Evolutionary conservation across 2,329 filamentous ascomycete species (phyloP), one percentile per base, ranked within the genome.

Genomic region (Colletotrichum acutatum): DNA sequence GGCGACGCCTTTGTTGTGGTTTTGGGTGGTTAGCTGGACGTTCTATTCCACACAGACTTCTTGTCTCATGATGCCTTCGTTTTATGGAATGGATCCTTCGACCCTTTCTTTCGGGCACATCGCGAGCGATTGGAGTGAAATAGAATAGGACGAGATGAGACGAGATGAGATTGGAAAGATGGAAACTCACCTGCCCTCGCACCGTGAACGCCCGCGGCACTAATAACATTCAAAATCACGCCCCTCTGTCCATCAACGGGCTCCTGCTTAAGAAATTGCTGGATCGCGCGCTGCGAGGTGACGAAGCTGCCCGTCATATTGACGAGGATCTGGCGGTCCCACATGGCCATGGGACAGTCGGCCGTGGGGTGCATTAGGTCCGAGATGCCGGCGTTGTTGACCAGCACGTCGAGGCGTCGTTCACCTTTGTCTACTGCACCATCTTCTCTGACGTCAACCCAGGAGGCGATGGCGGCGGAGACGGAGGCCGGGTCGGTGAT

Each of bases 381-480:
- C 82, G 89, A 87, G 68, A 91, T 83, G 26, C 86, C 90, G 11
- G 89, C 89, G 73, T 88, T 89, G 80, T 90, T 90, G 76, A 91
- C 79, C 5, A 91, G 81, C n/a, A 90, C 82, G 78, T 92, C 89
- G 3, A 82, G 67, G 32, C 32, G 32, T 4, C 32, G 32, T 34
- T 12, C 5, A 12, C 32, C 32, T 34, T 34, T 32, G 8, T 1
- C 71, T 66, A 28, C 75, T 32, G 11, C 30, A 32, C 75, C 8
- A 0, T 19, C n/a, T 16, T 16, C 37, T 12, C 52, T 57, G 5
- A 32, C 68, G 24, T 53, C 34, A 19, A 71, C 24, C n/a, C 53
- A 67, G 2, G 49, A 3, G 0, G 49, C 1, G 26, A 67, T 32
- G 1, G 63, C 68, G 19, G 32, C 56, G 3, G 49, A 49, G 46